Evolutionary conservation across 371 early-diverging fungal genomes (phyloP), one percentile per base, ranked within the genome.

Genomic region (Lichtheimia hyalospora): DNA sequence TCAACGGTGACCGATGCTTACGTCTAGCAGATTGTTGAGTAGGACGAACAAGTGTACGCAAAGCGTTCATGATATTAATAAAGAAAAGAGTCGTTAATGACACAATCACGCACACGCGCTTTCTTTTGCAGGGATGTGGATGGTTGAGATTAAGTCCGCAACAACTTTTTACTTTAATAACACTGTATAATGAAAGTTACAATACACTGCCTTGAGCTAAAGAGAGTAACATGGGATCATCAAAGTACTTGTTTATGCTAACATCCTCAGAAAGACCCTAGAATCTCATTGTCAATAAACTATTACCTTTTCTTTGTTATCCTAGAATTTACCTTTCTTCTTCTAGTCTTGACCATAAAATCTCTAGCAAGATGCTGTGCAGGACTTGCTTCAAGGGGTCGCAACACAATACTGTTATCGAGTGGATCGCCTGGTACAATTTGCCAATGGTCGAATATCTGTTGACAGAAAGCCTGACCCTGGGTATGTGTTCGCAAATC

Each of bases 371-470:
- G 77, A 61, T 92, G 91, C 63, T 88, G 90, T 13, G 86, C 90
- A 20, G 92, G 85, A 60, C 90, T 87, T 8, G 95, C 89, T 74
- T 98, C 98, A 50, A 98, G 71, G 16, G 97, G 96, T 51, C 90
- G 68, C 62, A 98, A 74, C 7, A 91, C 90, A 58, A 93, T 91
- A 8, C 80, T 79, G 66, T 90, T 90, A 72, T 97, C 96, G 28
- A 98, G 77, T 21, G 99, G 99, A 73, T 98, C 96, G 6, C 99
- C 99, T 20, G 99, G 99, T 10, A 98, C 98, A 56, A 92, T 84
- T 67, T 97, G 95, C 96, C 96, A 99, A 64, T 96, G 97, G 63
- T 96, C 95, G 81, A 98, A 98, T 73, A 90, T 88, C 70, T 92
- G 92, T 69, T 96, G 96, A 61, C 92, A 91, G 74, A 97, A 96